Evolutionary conservation across 768 basidiomycete species (phyloP).

Genomic region (Leucosporidium yakuticum): DNA sequence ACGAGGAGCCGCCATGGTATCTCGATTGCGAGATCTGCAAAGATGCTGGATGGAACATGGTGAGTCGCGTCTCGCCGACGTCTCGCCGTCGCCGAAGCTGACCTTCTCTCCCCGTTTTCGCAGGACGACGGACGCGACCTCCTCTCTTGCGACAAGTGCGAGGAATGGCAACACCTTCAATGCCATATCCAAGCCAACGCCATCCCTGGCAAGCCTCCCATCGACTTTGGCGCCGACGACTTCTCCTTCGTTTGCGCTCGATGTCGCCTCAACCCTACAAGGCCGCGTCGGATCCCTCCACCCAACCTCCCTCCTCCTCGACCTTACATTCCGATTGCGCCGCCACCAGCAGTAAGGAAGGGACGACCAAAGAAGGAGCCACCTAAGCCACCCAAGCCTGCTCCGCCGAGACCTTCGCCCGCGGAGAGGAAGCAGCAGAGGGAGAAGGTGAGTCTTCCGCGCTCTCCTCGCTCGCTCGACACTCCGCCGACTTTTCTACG

Average conservation of each 20-base stretch:
- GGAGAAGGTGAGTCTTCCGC: conserved; percentile 3
- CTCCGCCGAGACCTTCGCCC: conserved; percentile 4
- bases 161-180: conserved; percentile 46
- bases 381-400: not conserved
- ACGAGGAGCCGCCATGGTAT: conserved; percentile 42
- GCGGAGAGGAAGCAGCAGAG: conserved; percentile 18
- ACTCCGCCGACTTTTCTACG: not conserved
- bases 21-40: conserved; percentile 44
- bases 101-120: not conserved
- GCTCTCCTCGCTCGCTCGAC: not conserved
- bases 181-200: conserved; percentile 43
- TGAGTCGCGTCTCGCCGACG: conserved; percentile 30
- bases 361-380: too few species aligned
- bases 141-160: conserved; percentile 45
- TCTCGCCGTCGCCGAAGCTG: not conserved
- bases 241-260: conserved; percentile 36
- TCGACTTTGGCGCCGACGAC: conserved; percentile 44
- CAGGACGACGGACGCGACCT: conserved; percentile 44
- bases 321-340: conserved; percentile 2
- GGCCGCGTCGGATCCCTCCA: not conserved
- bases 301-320: conserved; percentile 9
- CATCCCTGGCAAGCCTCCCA: conserved; percentile 34
- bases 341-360: not conserved
- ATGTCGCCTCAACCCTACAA: conserved; percentile 13
- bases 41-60: conserved; percentile 43